Evolutionary conservation across 1,284 basidiomycete genomes (phyloP), one percentile per base, ranked within the genome.

Genomic region (Rhodotorula sp.): DNA sequence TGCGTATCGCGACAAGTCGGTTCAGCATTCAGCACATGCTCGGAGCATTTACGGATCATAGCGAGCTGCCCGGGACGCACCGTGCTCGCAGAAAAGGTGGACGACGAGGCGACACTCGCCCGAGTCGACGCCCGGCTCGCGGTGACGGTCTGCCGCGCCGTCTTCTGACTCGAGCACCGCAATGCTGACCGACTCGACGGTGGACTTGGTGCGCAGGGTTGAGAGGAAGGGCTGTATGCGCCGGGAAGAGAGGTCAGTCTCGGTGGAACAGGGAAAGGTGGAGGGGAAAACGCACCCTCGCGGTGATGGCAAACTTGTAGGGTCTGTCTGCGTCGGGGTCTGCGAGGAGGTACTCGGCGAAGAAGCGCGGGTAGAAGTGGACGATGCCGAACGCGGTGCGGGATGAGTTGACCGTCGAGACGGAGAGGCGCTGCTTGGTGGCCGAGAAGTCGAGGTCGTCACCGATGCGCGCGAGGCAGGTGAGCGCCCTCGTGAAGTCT

Each of bases 381-480:
- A 73, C 67, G 50, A 77, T 68, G 58, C 67, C 76, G 39, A 79
- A 79, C 9, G 77, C 78, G 56, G 77, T 77, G 2, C 77, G 51
- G 12, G 77, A 72, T 17, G 71, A 61, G 48, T 77, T 77, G 51
- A 78, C 74, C 53, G 73, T 70, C 25, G 77, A 77, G 44, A 79
- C 55, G 58, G 78, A 78, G 66, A 76, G 62, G 51, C 72, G 70
- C n/a, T 34, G 6, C 15, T 32, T 25, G 6, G 61, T 27, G 56
- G 61, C 55, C 51, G 32, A 56, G 62, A 79, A 57, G 57, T 77
- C 72, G 41, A 79, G 70, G 29, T 78, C 77, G n/a, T 56, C 71
- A n/a, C 76, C 73, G 60, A 75, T 70, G 29, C 59, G 66, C 25
- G 77, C 67, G 51, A 78, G 74, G 39, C 66, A 67, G 32, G 60